phyloP scores from a whole-genome alignment of 768 basidiomycete genomes.

The Rhodotorula diobovata region DNA sequence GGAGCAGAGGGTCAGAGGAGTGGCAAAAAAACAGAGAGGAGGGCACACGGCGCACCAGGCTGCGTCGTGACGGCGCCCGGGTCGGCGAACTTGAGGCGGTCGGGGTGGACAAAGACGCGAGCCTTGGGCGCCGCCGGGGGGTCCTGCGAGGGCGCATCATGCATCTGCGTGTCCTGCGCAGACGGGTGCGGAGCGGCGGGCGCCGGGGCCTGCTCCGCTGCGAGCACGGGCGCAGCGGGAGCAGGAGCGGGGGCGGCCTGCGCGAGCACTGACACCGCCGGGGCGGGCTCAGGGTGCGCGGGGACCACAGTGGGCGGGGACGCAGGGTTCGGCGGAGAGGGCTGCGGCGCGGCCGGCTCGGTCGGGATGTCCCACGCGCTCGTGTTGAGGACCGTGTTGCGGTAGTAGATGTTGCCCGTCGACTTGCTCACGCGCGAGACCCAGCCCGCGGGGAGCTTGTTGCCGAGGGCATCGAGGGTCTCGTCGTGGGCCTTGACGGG shows the following conservation, averaged over 20 bases:
- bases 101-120: conserved; percentile 12
- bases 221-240: neutral
- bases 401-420: conserved; percentile 30
- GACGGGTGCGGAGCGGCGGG: no score
- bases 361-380: conserved; percentile 34
- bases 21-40: no score
- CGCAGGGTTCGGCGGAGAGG: no score
- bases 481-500: conserved; percentile 11
- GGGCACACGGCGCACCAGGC: neutral
- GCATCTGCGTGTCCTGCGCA: neutral
- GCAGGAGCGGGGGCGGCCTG: neutral
- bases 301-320: neutral
- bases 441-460: conserved; percentile 27
- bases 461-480: conserved; percentile 16
- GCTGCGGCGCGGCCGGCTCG: neutral
- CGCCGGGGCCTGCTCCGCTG: neutral
- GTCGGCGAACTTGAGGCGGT: conserved; percentile 7
- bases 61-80: neutral
- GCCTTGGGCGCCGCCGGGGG: neutral
- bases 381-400: conserved; percentile 26
- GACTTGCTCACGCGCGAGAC: conserved; percentile 25
- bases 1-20: no score
- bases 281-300: neutral
- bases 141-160: neutral
- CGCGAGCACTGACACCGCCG: no score